Conservation (phyloP, 2,329 filamentous ascomycete species). For the Diaporthe citri region DNA sequence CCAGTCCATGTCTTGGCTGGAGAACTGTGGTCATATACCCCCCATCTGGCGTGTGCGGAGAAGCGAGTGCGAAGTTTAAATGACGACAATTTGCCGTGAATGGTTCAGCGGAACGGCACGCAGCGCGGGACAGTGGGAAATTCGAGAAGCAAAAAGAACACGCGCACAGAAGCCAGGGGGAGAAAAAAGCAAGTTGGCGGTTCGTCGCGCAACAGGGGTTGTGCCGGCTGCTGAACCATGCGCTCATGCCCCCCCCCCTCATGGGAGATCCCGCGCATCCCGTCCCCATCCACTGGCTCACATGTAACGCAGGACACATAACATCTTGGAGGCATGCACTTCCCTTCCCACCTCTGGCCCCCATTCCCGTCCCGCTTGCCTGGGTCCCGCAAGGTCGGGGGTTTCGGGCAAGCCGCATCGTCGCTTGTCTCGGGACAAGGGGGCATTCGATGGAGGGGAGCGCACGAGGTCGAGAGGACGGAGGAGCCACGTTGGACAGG, state of each 20-base stretch:
- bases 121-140: conserved; percentile 31
- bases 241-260: conserved; percentile 14
- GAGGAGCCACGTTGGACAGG: conserved; percentile 20
- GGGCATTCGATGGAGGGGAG: not conserved
- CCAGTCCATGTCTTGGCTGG: not conserved
- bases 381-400: conserved; percentile 30
- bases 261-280: conserved; percentile 27
- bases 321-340: not conserved
- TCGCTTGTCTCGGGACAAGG: conserved; percentile 27
- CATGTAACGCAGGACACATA: conserved; percentile 17
- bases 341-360: not conserved
- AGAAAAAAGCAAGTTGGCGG: conserved; percentile 27
- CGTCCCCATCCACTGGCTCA: conserved; percentile 19
- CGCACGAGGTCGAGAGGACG: not conserved
- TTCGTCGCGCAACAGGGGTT: conserved; percentile 22
- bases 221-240: conserved; percentile 21
- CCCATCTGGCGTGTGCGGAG: conserved; percentile 17
- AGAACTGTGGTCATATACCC: not conserved
- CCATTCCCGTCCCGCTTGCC: conserved; percentile 26
- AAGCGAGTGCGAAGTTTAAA: conserved; percentile 30
- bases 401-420: conserved; percentile 31
- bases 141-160: conserved; percentile 17
- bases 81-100: conserved; percentile 30
- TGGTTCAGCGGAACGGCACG: conserved; percentile 33
- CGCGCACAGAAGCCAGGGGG: conserved; percentile 13